Base-by-base conservation (phyloP, 2,329 filamentous ascomycete species). In the Dactylellina cionopaga region DNA sequence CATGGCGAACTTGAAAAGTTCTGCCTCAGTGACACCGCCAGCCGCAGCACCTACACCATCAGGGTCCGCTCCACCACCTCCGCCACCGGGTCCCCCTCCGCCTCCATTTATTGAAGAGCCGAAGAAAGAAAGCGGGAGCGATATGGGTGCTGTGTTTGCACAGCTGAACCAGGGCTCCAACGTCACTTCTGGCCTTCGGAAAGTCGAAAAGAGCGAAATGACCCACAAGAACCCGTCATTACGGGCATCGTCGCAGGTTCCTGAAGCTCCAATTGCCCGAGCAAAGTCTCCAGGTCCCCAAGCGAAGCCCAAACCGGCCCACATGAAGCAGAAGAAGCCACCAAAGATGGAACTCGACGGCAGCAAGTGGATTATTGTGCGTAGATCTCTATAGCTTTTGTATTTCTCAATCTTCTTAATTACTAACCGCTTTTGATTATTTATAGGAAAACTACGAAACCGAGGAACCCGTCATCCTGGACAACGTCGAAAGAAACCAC, bases 211-310 rank as follows among this genome's bases (percentile, higher is more conserved):
- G 79, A 95, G 91, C 59, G 86, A 98, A 81, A 97, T 97, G 94
- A 99, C 95, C 71, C 95, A 99, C 83, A 98, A 98, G 84, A 99
- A 99, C 81, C 95, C 95, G 11, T 87, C 89, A 7, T 84, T 99
- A 66, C 89, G 95, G 74, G 86, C 91, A 22, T 84, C 84, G 72
- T 90, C 91, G 10, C 85, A 87, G 1, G 91, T 94, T 2, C 85
- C 90, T 0, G 84, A 84, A 65, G 80, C 81, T 25, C 86, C 85
- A 19, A 79, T 83, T 35, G 78, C 78, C 22, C 86, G 91, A 51
- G 88, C 86, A 64, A 96, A 95, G 85, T 96, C 91, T 75, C 93
- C 92, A 1, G 90, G 91, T 15, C 95, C 95, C 1, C 90, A 89
- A 76, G 94, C 92, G 82, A 93, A 92, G 81, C 90, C 90, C 56